Evolutionary conservation across 2,329 filamentous ascomycete species (phyloP), one percentile per base, ranked within the genome.

Genomic region (Stagonosporopsis chrysanthemi): DNA sequence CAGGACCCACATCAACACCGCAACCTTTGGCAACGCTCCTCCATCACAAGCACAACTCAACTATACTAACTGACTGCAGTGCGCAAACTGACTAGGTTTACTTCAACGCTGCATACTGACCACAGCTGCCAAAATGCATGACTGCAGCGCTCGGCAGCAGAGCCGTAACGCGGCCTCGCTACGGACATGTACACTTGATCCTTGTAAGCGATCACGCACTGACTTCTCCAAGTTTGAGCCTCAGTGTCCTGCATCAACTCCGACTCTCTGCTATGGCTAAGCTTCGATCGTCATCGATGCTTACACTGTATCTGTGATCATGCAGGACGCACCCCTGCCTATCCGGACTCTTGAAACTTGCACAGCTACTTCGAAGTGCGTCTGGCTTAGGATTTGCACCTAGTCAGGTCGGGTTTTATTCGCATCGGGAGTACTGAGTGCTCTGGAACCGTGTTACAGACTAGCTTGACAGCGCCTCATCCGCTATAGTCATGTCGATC

Each of bases 301-400:
- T 44, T 44, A 44, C 39, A 24, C 51, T 50, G 60, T 61, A 53
- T 56, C 56, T 62, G 67, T 71, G 65, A 73, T 67, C 70, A 61
- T 69, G 68, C 68, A 69, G 62, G 56, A 62, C 59, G 60, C 56
- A 46, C 62, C 67, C 70, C 62, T 71, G 69, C 60, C 61, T 38
- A 58, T 60, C 51, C 47, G 49, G 61, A 62, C 52, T 60, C 56
- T 66, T 70, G 66, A 71, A 73, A 73, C 68, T 54, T 63, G 58
- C 63, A 68, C 66, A 65, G 57, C 64, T 68, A 60, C 54, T 48
- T 60, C 55, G 28, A 56, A 64, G 51, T 65, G 61, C 62, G 55
- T 62, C 62, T 59, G 53, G 41, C 43, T 58, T 60, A 58, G 64
- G 39, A 39, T 9, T 63, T 61, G 61, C 57, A 36, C 52, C 52